Conservation (phyloP, 768 basidiomycete species). For the Kwoniella sp. region DNA sequence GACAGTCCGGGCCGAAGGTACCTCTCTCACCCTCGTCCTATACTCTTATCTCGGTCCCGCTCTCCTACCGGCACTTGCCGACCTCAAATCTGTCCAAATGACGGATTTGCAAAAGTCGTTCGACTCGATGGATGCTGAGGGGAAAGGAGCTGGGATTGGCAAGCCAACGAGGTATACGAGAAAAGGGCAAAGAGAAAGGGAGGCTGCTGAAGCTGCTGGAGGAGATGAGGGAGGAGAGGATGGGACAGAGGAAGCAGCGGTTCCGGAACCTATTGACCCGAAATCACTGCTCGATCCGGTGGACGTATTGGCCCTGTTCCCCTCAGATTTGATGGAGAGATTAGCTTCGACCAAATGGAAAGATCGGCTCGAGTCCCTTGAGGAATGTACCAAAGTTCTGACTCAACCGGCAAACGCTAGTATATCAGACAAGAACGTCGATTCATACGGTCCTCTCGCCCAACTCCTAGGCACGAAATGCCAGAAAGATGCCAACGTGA, state of each 20-base stretch:
- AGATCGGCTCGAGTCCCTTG: conserved; percentile 82
- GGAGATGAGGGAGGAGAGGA: conserved; percentile 59
- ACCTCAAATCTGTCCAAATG: conserved; percentile 94
- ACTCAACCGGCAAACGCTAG: conserved; percentile 62
- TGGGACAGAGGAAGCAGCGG: conserved; percentile 55
- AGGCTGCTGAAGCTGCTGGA: conserved; percentile 48
- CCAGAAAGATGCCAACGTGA: conserved; percentile 88
- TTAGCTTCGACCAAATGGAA: conserved; percentile 97
- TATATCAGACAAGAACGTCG: conserved; percentile 68
- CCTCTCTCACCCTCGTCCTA: conserved; percentile 68
- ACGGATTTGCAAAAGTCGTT: conserved; percentile 93
- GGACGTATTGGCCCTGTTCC: conserved; percentile 74
- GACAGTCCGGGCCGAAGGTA: conserved; percentile 89
- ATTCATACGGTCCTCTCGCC: conserved; percentile 74
- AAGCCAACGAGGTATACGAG: conserved; percentile 80
- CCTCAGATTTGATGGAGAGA: conserved; percentile 69
- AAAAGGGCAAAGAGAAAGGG: conserved; percentile 64
- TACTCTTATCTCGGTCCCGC: conserved; percentile 84
- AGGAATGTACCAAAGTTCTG: conserved; percentile 74
- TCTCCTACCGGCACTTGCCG: conserved; percentile 79
- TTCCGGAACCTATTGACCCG: conserved; percentile 72
- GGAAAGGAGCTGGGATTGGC: conserved; percentile 77
- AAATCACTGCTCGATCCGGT: conserved; percentile 77
- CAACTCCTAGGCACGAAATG: conserved; percentile 77
- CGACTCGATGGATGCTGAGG: conserved; percentile 77